Conservation (phyloP, 805 yeast genomes). For the Gaillardinia entomophila region DNA sequence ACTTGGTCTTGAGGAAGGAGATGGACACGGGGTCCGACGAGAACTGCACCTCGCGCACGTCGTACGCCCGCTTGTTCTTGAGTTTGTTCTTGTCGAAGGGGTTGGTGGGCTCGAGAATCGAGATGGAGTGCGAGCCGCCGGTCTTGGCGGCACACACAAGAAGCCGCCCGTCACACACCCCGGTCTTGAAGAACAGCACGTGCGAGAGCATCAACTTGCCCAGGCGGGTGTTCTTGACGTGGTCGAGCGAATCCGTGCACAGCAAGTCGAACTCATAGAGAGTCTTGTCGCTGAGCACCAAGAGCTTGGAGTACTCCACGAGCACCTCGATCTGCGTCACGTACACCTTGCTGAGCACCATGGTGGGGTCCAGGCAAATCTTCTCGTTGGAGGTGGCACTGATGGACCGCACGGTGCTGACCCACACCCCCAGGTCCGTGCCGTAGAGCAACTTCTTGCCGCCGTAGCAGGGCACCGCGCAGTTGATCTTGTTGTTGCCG, state of each 20-base stretch:
- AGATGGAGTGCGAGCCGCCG: constrained; percentile 71
- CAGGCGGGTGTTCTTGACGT: constrained; percentile 48
- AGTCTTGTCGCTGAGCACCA: constrained; percentile 77
- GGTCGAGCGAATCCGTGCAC: constrained; percentile 44
- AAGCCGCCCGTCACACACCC: constrained; percentile 84
- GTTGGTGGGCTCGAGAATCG: constrained; percentile 85
- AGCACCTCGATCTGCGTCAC: constrained; percentile 87
- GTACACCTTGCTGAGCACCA: constrained; percentile 66
- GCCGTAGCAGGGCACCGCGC: constrained; percentile 92
- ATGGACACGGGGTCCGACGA: constrained; percentile 88
- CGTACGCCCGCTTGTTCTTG: constrained; percentile 51
- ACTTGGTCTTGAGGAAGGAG: constrained; percentile 78
- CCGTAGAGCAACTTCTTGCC: constrained; percentile 89
- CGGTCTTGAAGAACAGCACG: constrained; percentile 85
- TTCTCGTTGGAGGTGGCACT: constrained; percentile 43
- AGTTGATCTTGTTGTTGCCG: constrained; percentile 70
- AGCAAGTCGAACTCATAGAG: constrained; percentile 68
- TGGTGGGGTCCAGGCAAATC: constrained; percentile 65
- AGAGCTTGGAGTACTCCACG: constrained; percentile 81
- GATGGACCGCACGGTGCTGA: constrained; percentile 62
- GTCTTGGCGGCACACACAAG: constrained; percentile 85
- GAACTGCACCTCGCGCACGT: constrained; percentile 70
- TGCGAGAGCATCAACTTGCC: constrained; percentile 82
- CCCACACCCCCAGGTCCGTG: constrained; percentile 85
- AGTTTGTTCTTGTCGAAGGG: constrained; percentile 58